Conservation (phyloP, 805 yeast genomes). For the Candida patagonica region DNA sequence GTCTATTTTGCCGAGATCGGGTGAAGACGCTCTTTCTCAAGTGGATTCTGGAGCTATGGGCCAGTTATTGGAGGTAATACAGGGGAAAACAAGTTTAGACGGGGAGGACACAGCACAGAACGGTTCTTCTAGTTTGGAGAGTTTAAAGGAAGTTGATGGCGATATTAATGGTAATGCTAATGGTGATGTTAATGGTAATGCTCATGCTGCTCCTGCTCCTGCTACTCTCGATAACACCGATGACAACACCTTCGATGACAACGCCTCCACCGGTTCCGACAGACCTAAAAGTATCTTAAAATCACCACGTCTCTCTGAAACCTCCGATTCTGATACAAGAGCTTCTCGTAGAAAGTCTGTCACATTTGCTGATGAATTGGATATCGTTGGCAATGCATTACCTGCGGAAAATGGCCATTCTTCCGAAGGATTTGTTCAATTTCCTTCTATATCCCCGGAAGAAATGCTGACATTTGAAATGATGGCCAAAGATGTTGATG, state of each 20-base stretch:
- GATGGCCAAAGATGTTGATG: constrained; percentile 29
- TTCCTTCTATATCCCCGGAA: constrained; percentile 7
- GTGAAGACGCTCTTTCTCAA: background rate
- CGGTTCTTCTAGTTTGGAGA: too few relatives aligned
- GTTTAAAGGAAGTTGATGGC: too few relatives aligned
- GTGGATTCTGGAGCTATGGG: background rate
- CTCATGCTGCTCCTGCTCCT: background rate
- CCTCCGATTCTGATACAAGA: background rate
- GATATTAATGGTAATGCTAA: background rate
- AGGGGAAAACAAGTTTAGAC: too few relatives aligned
- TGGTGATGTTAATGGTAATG: background rate
- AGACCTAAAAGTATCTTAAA: background rate
- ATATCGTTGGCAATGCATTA: constrained; percentile 2
- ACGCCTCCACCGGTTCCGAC: background rate
- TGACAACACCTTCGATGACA: background rate
- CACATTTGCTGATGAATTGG: background rate
- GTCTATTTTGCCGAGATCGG: constrained; percentile 31
- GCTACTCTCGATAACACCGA: background rate
- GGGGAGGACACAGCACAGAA: too few relatives aligned
- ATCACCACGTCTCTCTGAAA: background rate
- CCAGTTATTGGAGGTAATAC: background rate
- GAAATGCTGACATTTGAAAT: constrained; percentile 25
- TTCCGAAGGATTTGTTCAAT: too few relatives aligned
- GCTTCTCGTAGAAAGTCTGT: constrained; percentile 1
- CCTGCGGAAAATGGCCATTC: too few relatives aligned